phyloP scores from a whole-genome alignment of 2,329 filamentous ascomycete species.

The Sarocladiaceae sp. region DNA sequence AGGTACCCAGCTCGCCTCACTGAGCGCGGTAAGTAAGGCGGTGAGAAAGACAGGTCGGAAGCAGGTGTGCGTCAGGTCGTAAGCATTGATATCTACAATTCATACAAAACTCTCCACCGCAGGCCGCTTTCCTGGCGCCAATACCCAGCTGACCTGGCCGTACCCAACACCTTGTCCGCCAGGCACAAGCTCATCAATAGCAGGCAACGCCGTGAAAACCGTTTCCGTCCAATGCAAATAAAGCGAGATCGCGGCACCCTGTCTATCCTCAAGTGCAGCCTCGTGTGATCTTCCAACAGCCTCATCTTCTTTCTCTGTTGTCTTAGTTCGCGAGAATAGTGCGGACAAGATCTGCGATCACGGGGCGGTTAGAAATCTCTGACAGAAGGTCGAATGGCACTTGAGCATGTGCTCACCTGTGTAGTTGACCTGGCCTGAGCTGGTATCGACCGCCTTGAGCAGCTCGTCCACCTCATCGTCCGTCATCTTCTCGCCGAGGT shows the following conservation, averaged over 20 bases:
- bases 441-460: conserved; percentile 95
- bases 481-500: conserved; percentile 98
- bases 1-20: too few relatives aligned
- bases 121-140: background rate
- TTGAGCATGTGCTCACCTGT: conserved; percentile 55
- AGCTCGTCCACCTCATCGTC: conserved; percentile 98
- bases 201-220: conserved; percentile 7
- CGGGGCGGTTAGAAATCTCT: conserved; percentile 9
- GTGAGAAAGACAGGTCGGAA: too few relatives aligned
- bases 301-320: conserved; percentile 10
- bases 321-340: conserved; percentile 77
- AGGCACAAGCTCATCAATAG: conserved; percentile 6
- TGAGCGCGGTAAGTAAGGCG: too few relatives aligned
- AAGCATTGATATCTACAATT: conserved; percentile 5
- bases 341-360: conserved; percentile 65
- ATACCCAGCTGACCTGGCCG: background rate
- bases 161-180: conserved; percentile 5
- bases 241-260: background rate
- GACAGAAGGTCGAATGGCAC: background rate
- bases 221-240: conserved; percentile 9
- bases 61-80: background rate
- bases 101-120: conserved; percentile 1
- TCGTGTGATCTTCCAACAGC: too few relatives aligned
- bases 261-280: background rate
- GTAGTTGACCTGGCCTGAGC: conserved; percentile 95